A percentile compares a stretch with the other conserved stretches of the same genome.
phyloP scores from a whole-genome alignment of 495 filamentous ascomycete species.

The Podospora bellae-mahoneyi region DNA sequence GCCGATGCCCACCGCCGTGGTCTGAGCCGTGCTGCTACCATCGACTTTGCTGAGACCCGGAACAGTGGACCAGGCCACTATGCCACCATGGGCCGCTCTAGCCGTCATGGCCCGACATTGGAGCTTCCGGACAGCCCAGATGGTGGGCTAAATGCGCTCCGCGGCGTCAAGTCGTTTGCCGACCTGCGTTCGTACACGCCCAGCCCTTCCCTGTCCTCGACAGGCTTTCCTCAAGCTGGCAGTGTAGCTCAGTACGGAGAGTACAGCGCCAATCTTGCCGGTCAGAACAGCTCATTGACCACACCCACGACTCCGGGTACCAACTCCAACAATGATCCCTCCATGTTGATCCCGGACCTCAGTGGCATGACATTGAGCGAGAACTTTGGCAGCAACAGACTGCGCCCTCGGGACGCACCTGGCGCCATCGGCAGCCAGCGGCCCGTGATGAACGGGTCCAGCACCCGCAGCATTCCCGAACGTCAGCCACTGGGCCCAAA shows the following conservation, averaged over 20 bases:
- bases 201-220: slow-evolving; percentile 84
- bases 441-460: slow-evolving; percentile 61
- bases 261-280: slow-evolving; percentile 34
- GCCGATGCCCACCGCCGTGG: slow-evolving; percentile 73
- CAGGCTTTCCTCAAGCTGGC: slow-evolving; percentile 53
- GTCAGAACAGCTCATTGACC: slow-evolving; percentile 40
- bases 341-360: slow-evolving; percentile 54
- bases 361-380: slow-evolving; percentile 63
- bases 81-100: slow-evolving; percentile 71
- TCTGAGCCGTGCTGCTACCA: slow-evolving; percentile 92
- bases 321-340: slow-evolving; percentile 57
- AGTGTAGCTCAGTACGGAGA: slow-evolving; percentile 58
- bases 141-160: slow-evolving; percentile 53
- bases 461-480: slow-evolving; percentile 66
- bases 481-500: slow-evolving; percentile 79
- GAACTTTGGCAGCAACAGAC: slow-evolving; percentile 53
- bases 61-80: slow-evolving; percentile 64
- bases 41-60: slow-evolving; percentile 91
- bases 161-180: slow-evolving; percentile 93
- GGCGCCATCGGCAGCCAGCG: slow-evolving; percentile 88
- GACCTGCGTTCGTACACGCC: slow-evolving; percentile 93
- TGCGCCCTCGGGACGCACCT: slow-evolving; percentile 44
- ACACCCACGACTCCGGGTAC: slow-evolving; percentile 48
- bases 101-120: slow-evolving; percentile 61
- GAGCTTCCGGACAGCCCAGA: slow-evolving; percentile 82